These are phyloP conservation scores for Aspergillus neotritici DNA, from an alignment of 2,329 filamentous ascomycete species.

Conservation along the genomic window DNA sequence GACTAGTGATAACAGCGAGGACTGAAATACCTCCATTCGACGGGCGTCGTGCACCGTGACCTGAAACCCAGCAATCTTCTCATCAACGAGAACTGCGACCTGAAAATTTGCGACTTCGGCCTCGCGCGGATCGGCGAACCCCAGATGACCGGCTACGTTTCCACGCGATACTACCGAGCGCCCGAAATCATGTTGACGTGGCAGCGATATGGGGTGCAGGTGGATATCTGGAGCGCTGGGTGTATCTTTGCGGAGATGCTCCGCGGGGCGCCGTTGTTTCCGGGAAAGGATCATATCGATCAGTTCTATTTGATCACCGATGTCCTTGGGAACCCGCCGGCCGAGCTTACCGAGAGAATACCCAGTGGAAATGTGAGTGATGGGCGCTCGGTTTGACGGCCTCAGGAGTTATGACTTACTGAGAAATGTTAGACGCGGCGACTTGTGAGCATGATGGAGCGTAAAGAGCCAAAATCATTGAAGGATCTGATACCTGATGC, in stretches of 20 bases:
- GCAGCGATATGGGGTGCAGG: conserved; percentile 99
- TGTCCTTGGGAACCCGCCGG: conserved; percentile 86
- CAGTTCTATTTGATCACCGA: conserved; percentile 99
- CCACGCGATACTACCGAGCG: conserved; percentile 95
- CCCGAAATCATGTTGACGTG: conserved; percentile 99
- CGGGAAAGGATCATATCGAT: conserved; percentile 97
- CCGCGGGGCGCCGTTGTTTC: conserved; percentile 94
- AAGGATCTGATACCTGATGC: conserved; percentile 89
- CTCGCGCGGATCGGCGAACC: conserved; percentile 95
- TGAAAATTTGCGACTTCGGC: conserved; percentile 99
- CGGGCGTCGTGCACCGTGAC: conserved; percentile 94
- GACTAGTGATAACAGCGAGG: conserved; percentile 60
- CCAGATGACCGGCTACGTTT: conserved; percentile 99
- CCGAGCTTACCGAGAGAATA: conserved; percentile 97
- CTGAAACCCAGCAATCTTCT: conserved; percentile 98
- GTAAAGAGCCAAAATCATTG: conserved; percentile 81
- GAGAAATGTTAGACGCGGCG: conserved; percentile 63
- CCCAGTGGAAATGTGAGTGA: conserved; percentile 81
- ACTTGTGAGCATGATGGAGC: conserved; percentile 93
- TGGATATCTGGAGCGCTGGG: conserved; percentile 99
- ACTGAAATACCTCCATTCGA: conserved; percentile 97
- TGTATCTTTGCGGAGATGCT: conserved; percentile 99
- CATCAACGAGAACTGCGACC: conserved; percentile 97
- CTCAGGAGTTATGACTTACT: background rate
- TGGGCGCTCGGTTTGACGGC: background rate